phyloP scores from a whole-genome alignment of 1,284 basidiomycete genomes.

The Pyrrhoderma lamaoense region DNA sequence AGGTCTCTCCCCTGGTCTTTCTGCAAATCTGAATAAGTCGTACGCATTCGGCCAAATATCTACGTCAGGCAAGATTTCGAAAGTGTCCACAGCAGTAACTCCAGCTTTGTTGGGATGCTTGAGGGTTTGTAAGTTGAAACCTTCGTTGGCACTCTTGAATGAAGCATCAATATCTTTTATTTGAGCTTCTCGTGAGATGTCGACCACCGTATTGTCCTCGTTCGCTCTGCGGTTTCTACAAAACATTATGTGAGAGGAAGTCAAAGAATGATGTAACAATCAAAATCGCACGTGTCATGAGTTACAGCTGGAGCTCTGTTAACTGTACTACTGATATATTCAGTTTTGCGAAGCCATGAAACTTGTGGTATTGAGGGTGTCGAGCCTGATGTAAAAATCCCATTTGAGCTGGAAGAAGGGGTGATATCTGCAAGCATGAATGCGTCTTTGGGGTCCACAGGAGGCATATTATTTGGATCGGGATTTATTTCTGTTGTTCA shows the following conservation, averaged over 20 bases:
- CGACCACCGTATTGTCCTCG: conserved; percentile 40
- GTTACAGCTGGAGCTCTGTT: conserved; percentile 35
- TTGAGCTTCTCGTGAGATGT: conserved; percentile 75
- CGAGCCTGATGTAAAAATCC: conserved; percentile 31
- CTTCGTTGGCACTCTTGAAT: conserved; percentile 59
- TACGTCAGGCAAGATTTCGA: conserved; percentile 80
- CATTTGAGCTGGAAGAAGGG: conserved; percentile 38
- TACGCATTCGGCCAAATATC: conserved; percentile 88
- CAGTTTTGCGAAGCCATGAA: conserved; percentile 84
- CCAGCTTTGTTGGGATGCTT: conserved; percentile 76
- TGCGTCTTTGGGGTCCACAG: conserved; percentile 67
- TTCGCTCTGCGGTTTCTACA: conserved; percentile 41
- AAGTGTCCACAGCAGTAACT: conserved; percentile 75
- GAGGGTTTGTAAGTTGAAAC: conserved; percentile 50
- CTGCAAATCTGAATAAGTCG: conserved; percentile 82
- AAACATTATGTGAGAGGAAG: conserved; percentile 10
- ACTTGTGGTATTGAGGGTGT: conserved; percentile 56
- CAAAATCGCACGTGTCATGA: conserved; percentile 50
- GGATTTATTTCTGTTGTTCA: conserved; percentile 58
- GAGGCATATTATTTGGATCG: conserved; percentile 48
- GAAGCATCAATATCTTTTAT: conserved; percentile 77
- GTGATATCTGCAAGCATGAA: conserved; percentile 54
- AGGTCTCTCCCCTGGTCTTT: conserved; percentile 73
- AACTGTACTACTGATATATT: conserved; percentile 66
- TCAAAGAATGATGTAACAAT: background rate